phyloP scores from a whole-genome alignment of 805 yeast species.

The Jamesozyma gamospora region DNA sequence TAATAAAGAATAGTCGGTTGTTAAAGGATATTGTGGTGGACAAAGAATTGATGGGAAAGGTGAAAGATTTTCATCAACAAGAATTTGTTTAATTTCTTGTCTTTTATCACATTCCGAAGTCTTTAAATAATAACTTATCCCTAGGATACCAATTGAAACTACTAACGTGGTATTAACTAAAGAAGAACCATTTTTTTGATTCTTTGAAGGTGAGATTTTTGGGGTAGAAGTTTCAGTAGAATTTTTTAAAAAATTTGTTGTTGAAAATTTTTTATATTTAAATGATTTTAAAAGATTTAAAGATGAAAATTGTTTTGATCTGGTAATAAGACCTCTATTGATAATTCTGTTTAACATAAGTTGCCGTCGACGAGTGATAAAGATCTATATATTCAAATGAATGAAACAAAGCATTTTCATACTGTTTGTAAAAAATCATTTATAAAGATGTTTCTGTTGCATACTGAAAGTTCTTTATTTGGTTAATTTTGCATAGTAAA shows the following conservation, averaged over 20 bases:
- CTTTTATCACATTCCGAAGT: neutral
- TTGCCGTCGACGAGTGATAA: too few relatives aligned
- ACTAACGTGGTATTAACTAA: neutral
- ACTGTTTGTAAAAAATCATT: too few relatives aligned
- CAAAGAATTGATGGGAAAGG: slow-evolving; percentile 35
- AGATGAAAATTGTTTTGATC: too few relatives aligned
- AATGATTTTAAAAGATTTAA: too few relatives aligned
- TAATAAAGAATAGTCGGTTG: slow-evolving; percentile 41
- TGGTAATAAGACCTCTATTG: neutral
- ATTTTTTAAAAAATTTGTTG: neutral
- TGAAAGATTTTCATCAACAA: slow-evolving; percentile 41
- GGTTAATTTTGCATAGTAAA: too few relatives aligned
- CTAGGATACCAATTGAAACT: neutral
- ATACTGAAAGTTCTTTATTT: too few relatives aligned
- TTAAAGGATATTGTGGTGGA: slow-evolving; percentile 21
- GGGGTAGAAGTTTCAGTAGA: neutral
- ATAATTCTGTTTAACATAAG: too few relatives aligned
- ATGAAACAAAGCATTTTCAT: too few relatives aligned
- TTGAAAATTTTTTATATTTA: neutral
- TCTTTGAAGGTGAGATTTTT: neutral
- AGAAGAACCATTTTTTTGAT: neutral
- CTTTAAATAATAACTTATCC: neutral
- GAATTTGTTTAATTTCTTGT: slow-evolving; percentile 22
- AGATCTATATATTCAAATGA: too few relatives aligned
- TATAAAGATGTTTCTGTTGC: too few relatives aligned